These are phyloP conservation scores for Paramecium sexaurelia DNA, from an alignment of 73 alveolate species.

Conservation along the genomic window DNA sequence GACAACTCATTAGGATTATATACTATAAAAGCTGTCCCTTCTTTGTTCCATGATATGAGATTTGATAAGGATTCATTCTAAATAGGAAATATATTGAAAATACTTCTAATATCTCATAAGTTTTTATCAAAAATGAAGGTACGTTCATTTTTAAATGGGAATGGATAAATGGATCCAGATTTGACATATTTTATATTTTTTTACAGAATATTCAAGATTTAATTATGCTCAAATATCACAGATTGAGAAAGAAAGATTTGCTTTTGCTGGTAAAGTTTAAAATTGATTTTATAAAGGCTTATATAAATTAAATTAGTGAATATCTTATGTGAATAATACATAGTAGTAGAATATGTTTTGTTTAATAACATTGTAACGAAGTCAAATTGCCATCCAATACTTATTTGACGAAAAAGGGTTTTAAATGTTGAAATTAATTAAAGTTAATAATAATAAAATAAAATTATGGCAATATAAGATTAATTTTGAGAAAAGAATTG, in stretches of 20 bases:
- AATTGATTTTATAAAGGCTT: neutral
- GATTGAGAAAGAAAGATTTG: neutral
- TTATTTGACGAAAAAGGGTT: neutral
- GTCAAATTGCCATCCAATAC: neutral
- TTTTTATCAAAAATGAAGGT: conserved; percentile 41
- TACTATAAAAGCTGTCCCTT: conserved; percentile 40
- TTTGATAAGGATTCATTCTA: neutral
- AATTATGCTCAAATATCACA: neutral
- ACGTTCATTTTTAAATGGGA: conserved; percentile 20
- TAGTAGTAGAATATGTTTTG: too few relatives aligned
- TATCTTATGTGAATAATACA: neutral
- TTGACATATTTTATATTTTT: neutral
- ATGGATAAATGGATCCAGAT: neutral
- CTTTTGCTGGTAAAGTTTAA: neutral
- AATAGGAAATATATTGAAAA: neutral
- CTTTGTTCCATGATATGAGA: conserved; percentile 28
- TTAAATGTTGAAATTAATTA: neutral
- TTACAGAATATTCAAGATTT: neutral
- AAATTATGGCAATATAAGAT: neutral
- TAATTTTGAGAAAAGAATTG: neutral
- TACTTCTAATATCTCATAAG: conserved; percentile 51
- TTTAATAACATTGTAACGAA: too few relatives aligned
- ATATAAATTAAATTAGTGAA: neutral
- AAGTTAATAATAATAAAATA: neutral
- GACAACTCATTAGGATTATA: conserved; percentile 27